Conservation (phyloP, 1,284 basidiomycete species). For the Rhodotorula glutinis region DNA sequence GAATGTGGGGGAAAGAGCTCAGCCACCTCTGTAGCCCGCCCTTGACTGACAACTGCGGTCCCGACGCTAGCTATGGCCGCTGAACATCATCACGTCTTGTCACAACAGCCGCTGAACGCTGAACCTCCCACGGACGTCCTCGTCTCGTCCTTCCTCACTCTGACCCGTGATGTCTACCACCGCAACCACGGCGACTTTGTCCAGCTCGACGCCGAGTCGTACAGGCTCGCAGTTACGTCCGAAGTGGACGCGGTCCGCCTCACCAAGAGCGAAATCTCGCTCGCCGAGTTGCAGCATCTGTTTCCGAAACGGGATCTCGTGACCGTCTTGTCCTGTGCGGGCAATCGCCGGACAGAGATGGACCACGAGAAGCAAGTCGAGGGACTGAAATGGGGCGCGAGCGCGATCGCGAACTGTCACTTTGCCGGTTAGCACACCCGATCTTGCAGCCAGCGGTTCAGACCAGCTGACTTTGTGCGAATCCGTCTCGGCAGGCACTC, state of each 20-base stretch:
- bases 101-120: slow-evolving; percentile 30
- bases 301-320: neutral
- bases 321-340: slow-evolving; percentile 30
- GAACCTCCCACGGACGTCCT: slow-evolving; percentile 22
- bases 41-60: too few species aligned
- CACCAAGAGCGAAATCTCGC: neutral
- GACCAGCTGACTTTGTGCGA: too few species aligned
- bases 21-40: too few species aligned
- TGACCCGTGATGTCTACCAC: slow-evolving; percentile 9
- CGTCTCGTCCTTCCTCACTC: slow-evolving; percentile 18
- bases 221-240: slow-evolving; percentile 11
- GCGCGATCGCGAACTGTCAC: slow-evolving; percentile 24
- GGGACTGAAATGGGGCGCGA: slow-evolving; percentile 35
- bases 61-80: neutral
- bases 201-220: neutral
- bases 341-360: slow-evolving; percentile 39
- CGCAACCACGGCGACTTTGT: slow-evolving; percentile 36
- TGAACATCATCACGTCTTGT: slow-evolving; percentile 12
- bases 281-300: slow-evolving; percentile 9
- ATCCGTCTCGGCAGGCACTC: too few species aligned
- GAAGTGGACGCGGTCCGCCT: slow-evolving; percentile 11
- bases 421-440: too few species aligned
- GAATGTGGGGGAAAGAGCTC: too few species aligned
- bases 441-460: too few species aligned
- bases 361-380: slow-evolving; percentile 31